Conservation (phyloP, 163 green algal genomes). For the Scenedesmus sp. region DNA sequence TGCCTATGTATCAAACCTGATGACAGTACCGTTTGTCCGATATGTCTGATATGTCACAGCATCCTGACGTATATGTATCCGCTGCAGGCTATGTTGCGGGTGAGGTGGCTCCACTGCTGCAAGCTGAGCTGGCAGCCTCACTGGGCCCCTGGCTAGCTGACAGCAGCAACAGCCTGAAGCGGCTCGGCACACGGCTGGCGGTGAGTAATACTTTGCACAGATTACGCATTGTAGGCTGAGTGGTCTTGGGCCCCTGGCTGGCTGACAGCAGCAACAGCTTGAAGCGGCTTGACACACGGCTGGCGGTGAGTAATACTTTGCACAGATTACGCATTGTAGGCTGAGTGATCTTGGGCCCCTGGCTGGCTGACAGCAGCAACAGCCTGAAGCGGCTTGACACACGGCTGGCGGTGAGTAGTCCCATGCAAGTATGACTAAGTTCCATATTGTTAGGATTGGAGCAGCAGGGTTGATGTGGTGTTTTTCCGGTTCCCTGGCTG, state of each 20-base stretch:
- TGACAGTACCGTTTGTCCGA: too few species aligned
- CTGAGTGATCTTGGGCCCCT: constrained; percentile 23
- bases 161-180: constrained; percentile 54
- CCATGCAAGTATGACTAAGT: not conserved
- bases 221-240: not conserved
- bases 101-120: not conserved
- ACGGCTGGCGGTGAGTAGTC: constrained; percentile 57
- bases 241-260: constrained; percentile 52
- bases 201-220: constrained; percentile 46
- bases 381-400: constrained; percentile 59
- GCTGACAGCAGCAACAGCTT: constrained; percentile 56
- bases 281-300: constrained; percentile 54
- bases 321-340: not conserved
- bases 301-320: constrained; percentile 55
- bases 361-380: constrained; percentile 59
- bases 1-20: too few species aligned
- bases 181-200: constrained; percentile 62
- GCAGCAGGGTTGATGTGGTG: too few species aligned
- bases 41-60: too few species aligned
- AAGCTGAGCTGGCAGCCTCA: constrained; percentile 27
- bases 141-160: constrained; percentile 60
- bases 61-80: not conserved
- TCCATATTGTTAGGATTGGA: too few species aligned
- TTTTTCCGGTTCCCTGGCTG: too few species aligned
- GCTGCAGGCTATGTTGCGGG: not conserved